Evolutionary conservation across 2,329 filamentous ascomycete genomes (phyloP), one percentile per base, ranked within the genome.

Genomic region (Pseudodiploospora longispora): DNA sequence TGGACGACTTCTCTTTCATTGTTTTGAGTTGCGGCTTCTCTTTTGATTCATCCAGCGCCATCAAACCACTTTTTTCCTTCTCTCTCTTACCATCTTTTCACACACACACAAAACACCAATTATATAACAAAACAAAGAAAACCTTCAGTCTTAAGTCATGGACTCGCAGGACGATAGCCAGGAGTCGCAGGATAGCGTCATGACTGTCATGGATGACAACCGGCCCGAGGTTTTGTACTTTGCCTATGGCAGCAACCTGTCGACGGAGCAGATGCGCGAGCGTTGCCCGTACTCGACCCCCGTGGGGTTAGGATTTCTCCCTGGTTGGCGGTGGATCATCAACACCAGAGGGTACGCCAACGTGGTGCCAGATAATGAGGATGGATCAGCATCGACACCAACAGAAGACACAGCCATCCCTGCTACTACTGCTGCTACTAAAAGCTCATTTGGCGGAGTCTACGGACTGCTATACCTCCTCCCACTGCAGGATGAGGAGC

Each of bases 161-260:
- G 53, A 50, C 33, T 56, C 58, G 10, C 56, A 59, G 10, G 58
- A 54, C 39, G 59, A 59, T 44, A 60, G 57, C 52, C 61, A 63
- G 43, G 52, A 49, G 44, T 65, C 62, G 27, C 63, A 65, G 49
- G 61, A 59, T 51, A 63, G 60, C 51, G 50, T 51, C 47, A 57
- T 61, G 52, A 66, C 63, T 27, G 35, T 63, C 12, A 59, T 67
- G 44, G 59, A 60, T 30, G 60, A 64, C 33, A 55, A 59, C 43
- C 53, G 57, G 9, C 57, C 57, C 40, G 64, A 66, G 49, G 53
- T 65, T 41, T 60, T 79, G 50, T 85, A 85, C 68, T 85, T 87
- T 57, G 83, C 76, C 54, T 87, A 83, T 62, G 83, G 83, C 50
- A 81, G 75, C 58, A 87, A 87, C 60, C 72, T 87, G 46, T 84